phyloP scores from a whole-genome alignment of 345 rosid species.

The Psidium friedrichsthalianum region DNA sequence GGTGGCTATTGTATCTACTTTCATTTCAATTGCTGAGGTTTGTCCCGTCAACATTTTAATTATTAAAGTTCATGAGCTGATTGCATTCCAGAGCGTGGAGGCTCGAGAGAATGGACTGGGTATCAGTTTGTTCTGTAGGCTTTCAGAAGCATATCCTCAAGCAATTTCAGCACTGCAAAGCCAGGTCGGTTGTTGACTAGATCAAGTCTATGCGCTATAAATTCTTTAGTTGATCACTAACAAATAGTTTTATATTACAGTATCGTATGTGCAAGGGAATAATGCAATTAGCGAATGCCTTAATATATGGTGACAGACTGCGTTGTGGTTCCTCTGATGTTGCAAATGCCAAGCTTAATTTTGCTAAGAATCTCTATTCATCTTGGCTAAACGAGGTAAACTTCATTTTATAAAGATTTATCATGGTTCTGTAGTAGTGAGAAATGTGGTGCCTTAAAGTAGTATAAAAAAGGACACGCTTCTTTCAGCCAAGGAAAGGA shows the following conservation, averaged over 20 bases:
- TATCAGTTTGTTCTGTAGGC: constrained; percentile 88
- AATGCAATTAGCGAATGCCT: constrained; percentile 86
- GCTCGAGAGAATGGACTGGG: constrained; percentile 95
- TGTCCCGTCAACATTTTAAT: background rate
- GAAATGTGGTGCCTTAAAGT: background rate
- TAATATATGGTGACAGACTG: constrained; percentile 87
- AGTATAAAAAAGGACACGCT: background rate
- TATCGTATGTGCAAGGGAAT: constrained; percentile 93
- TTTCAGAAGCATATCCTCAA: constrained; percentile 97
- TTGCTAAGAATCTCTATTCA: constrained; percentile 32
- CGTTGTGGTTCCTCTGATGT: constrained; percentile 81
- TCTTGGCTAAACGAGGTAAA: constrained; percentile 72
- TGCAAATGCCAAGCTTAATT: constrained; percentile 55
- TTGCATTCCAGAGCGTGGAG: constrained; percentile 51
- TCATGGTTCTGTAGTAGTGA: background rate
- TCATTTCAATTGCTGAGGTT: background rate
- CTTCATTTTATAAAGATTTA: background rate
- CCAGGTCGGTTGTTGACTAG: constrained; percentile 42
- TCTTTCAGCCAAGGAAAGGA: background rate
- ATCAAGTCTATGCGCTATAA: background rate
- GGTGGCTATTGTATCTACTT: constrained; percentile 25
- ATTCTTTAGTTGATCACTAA: background rate
- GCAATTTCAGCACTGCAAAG: constrained; percentile 90
- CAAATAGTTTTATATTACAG: constrained; percentile 27
- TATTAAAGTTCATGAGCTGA: background rate